Percentiles rank a stretch among this genome's conserved stretches.
Conservation (phyloP, 75 land plant species). For the Chamaecyparis obtusa region DNA sequence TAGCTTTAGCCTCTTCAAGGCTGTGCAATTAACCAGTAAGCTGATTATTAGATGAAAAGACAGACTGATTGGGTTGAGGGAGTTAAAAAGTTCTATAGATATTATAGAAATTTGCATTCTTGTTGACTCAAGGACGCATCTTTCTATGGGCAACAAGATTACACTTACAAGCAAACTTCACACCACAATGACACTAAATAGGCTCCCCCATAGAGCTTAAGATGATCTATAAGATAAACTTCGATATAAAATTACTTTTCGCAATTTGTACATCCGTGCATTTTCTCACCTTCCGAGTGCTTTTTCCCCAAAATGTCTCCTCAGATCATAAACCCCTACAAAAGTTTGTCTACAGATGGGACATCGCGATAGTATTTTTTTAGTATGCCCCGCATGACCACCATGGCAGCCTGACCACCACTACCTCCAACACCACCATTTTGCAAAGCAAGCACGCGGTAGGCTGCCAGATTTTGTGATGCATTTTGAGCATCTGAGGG, state of each 20-base stretch:
- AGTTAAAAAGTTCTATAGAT: too few relatives aligned
- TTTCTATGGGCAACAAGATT: slow-evolving; percentile 42
- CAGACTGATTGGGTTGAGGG: too few relatives aligned
- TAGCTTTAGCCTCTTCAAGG: too few relatives aligned
- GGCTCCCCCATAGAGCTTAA: slow-evolving; percentile 46
- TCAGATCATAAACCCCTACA: slow-evolving; percentile 44
- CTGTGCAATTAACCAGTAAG: too few relatives aligned
- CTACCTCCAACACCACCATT: not conserved
- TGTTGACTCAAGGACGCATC: too few relatives aligned
- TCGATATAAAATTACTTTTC: slow-evolving; percentile 38
- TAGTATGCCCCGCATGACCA: slow-evolving; percentile 34
- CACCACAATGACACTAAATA: slow-evolving; percentile 29
- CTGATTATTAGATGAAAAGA: too few relatives aligned
- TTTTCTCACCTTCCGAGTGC: slow-evolving; percentile 49
- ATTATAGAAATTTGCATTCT: too few relatives aligned
- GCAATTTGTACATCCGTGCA: slow-evolving; percentile 29
- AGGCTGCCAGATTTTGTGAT: slow-evolving; percentile 20
- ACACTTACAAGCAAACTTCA: slow-evolving; percentile 43
- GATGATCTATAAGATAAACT: slow-evolving; percentile 39
- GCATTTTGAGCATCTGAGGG: slow-evolving; percentile 47
- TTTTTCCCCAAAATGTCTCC: slow-evolving; percentile 42
- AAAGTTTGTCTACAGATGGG: slow-evolving; percentile 36
- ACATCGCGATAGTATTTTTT: slow-evolving; percentile 50
- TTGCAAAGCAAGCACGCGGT: not conserved
- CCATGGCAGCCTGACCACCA: too few relatives aligned